Conservation (phyloP, 352 stramenopile species). For the Phytophthora sp. region DNA sequence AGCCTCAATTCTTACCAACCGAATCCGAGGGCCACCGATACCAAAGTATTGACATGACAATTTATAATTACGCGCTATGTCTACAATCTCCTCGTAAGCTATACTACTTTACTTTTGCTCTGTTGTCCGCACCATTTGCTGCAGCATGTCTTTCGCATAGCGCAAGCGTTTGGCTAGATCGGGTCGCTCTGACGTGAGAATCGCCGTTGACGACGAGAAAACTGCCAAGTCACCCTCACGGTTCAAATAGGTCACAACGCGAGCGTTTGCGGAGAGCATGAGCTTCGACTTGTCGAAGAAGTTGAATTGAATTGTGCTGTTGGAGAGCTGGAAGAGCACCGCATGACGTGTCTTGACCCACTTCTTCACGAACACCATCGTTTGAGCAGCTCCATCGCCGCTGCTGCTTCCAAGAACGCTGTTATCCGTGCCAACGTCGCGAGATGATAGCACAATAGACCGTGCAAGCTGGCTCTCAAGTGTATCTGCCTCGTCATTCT, state of each 20-base stretch:
- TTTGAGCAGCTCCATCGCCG: slow-evolving; percentile 13
- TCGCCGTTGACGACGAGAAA: slow-evolving; percentile 55
- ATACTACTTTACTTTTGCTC: slow-evolving; percentile 32
- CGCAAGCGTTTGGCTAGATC: slow-evolving; percentile 81
- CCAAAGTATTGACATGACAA: slow-evolving; percentile 39
- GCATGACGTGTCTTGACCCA: slow-evolving; percentile 98
- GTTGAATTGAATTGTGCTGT: slow-evolving; percentile 95
- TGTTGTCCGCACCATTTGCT: slow-evolving; percentile 85
- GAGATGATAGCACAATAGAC: slow-evolving; percentile 29
- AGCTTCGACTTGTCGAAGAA: slow-evolving; percentile 98
- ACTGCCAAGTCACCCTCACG: slow-evolving; percentile 73
- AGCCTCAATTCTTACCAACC: slow-evolving; percentile 25
- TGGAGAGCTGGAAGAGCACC: slow-evolving; percentile 97
- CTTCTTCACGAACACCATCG: slow-evolving; percentile 97
- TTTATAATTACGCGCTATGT: slow-evolving; percentile 45
- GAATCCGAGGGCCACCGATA: slow-evolving; percentile 25
- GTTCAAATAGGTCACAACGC: slow-evolving; percentile 90
- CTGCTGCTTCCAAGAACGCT: slow-evolving; percentile 17
- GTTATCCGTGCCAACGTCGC: slow-evolving; percentile 33
- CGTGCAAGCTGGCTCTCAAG: slow-evolving; percentile 51
- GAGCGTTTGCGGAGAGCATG: slow-evolving; percentile 91
- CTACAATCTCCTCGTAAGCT: slow-evolving; percentile 25
- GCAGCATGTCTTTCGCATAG: slow-evolving; percentile 97
- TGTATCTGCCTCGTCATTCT: slow-evolving; percentile 55
- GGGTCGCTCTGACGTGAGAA: slow-evolving; percentile 63